Conservation (phyloP, 2,329 filamentous ascomycete genomes). For the Alternaria burnsii region DNA sequence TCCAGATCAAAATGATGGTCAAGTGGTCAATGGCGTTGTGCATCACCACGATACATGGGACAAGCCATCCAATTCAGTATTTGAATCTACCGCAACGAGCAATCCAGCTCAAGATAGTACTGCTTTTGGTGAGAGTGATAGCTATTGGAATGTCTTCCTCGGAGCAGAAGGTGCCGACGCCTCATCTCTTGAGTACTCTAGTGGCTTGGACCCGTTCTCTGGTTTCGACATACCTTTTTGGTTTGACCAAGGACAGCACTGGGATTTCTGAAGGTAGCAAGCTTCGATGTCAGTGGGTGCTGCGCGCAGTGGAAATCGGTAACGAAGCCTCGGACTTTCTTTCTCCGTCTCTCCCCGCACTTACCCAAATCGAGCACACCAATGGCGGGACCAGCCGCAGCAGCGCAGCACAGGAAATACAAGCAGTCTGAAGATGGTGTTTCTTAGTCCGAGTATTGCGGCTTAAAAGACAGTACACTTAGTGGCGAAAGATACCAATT, state of each 20-base stretch:
- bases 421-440: not conserved
- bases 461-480: not conserved
- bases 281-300: not conserved
- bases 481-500: not conserved
- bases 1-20: not conserved
- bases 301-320: not conserved
- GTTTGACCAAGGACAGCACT: conserved; percentile 47
- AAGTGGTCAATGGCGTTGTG: not conserved
- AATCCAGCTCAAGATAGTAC: not conserved
- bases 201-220: conserved; percentile 39
- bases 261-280: conserved; percentile 29
- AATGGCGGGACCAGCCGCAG: conserved; percentile 5
- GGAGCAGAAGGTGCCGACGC: not conserved
- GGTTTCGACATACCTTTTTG: conserved; percentile 50
- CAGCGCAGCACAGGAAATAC: not conserved
- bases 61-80: not conserved
- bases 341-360: conserved; percentile 27
- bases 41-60: not conserved
- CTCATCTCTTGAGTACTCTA: conserved; percentile 3
- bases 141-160: conserved; percentile 23
- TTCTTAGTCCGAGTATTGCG: not conserved
- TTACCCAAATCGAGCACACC: not conserved
- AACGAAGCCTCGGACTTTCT: conserved; percentile 36
- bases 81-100: not conserved
- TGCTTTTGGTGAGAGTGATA: not conserved